phyloP scores from a whole-genome alignment of 163 green algal genomes.

The Chloromonas sp. region DNA sequence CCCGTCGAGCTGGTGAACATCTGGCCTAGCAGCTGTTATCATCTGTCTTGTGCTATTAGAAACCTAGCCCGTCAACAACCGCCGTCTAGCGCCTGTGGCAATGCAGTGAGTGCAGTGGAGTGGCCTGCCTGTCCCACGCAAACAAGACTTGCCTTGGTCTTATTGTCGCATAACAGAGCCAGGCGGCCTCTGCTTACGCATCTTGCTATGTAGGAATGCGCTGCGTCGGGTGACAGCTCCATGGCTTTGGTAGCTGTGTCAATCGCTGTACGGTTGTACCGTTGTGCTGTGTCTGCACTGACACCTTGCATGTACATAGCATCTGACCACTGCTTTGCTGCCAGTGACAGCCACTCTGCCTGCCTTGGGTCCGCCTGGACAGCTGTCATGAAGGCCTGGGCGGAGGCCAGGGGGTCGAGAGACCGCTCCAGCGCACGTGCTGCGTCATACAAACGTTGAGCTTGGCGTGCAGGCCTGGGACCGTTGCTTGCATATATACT shows the following conservation, averaged over 20 bases:
- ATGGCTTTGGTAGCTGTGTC: conserved; percentile 8
- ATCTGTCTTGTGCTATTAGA: not conserved
- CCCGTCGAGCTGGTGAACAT: not conserved
- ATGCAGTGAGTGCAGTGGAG: no score
- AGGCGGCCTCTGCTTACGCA: conserved; percentile 51
- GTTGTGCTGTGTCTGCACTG: not conserved
- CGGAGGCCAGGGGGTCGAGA: not conserved
- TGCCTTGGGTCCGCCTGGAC: not conserved
- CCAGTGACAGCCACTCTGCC: not conserved
- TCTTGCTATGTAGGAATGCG: conserved; percentile 33
- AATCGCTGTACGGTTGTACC: conserved; percentile 14
- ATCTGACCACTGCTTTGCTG: not conserved
- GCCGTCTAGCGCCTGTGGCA: not conserved
- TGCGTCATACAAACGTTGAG: not conserved
- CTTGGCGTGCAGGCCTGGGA: no score
- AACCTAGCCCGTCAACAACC: not conserved
- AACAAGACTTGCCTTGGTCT: conserved; percentile 32
- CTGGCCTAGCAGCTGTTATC: no score
- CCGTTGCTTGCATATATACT: no score
- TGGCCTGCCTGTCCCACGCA: not conserved
- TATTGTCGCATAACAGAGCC: conserved; percentile 44
- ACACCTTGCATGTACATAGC: not conserved
- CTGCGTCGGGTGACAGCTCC: not conserved
- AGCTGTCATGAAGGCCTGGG: not conserved
- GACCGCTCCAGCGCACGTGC: not conserved